A percentile compares a stretch with the other conserved stretches of the same genome.
These are phyloP conservation scores for Haplosporangium gracile DNA, from an alignment of 192 early-diverging fungal species.

Conservation along the genomic window DNA sequence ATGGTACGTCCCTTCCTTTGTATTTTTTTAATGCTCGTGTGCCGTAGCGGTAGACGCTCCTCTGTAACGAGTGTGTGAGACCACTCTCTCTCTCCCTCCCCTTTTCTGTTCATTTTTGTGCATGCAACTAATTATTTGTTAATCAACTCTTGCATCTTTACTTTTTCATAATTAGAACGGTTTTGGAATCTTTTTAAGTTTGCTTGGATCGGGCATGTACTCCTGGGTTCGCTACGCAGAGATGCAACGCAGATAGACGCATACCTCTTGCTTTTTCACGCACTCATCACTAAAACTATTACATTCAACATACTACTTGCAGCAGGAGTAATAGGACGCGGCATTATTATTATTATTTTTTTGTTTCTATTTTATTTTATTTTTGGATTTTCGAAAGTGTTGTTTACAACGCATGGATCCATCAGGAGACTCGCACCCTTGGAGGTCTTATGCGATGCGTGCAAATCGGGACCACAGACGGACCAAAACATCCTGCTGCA, in stretches of 20 bases:
- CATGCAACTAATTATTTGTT: conserved; percentile 8
- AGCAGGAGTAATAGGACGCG: background rate
- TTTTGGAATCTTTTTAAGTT: conserved; percentile 67
- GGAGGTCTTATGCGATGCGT: conserved; percentile 11
- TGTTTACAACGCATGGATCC: background rate
- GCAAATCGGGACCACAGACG: conserved; percentile 43
- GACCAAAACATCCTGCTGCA: conserved; percentile 39
- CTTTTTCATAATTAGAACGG: conserved; percentile 60
- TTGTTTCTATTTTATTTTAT: conserved; percentile 7
- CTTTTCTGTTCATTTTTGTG: background rate
- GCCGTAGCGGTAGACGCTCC: too few relatives aligned
- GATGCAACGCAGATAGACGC: conserved; percentile 60
- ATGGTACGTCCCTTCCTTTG: conserved; percentile 56
- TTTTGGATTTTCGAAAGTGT: background rate
- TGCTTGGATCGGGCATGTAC: conserved; percentile 72
- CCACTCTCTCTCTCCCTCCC: too few relatives aligned
- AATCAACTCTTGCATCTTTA: background rate
- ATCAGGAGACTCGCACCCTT: too few relatives aligned
- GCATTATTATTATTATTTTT: background rate
- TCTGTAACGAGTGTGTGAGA: background rate
- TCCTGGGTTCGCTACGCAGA: conserved; percentile 70
- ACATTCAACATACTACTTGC: background rate
- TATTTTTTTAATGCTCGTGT: conserved; percentile 1
- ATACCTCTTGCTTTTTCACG: background rate
- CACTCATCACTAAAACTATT: background rate